Conservation (phyloP, 768 basidiomycete species). For the Suillus bovinus region DNA sequence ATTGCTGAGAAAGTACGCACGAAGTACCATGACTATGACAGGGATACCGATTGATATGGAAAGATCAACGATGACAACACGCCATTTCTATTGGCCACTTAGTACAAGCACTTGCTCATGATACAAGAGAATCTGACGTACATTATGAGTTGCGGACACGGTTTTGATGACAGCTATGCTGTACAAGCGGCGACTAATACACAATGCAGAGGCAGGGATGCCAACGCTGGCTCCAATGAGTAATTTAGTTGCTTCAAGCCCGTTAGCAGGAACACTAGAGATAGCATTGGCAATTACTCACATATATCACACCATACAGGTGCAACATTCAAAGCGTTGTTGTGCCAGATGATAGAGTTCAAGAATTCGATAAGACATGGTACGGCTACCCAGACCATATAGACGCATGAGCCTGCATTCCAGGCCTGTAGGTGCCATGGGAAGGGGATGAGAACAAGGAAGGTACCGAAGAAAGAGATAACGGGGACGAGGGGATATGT, state of each 20-base stretch:
- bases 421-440: conserved; percentile 67
- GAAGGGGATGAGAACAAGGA: conserved; percentile 47
- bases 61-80: conserved; percentile 34
- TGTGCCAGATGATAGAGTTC: conserved; percentile 71
- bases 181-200: conserved; percentile 53
- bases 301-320: conserved; percentile 68
- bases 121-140: conserved; percentile 16
- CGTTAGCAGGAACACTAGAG: conserved; percentile 8
- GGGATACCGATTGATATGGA: conserved; percentile 41
- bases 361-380: conserved; percentile 60
- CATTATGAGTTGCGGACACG: conserved; percentile 35
- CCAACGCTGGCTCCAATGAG: conserved; percentile 44
- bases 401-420: conserved; percentile 73
- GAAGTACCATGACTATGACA: conserved; percentile 29
- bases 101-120: not conserved
- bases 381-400: conserved; percentile 67
- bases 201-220: conserved; percentile 47
- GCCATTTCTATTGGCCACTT: conserved; percentile 28
- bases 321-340: conserved; percentile 52
- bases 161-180: conserved; percentile 35
- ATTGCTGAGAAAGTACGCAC: conserved; percentile 20
- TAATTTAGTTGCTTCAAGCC: conserved; percentile 46
- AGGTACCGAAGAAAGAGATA: conserved; percentile 39
- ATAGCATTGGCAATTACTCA: conserved; percentile 14
- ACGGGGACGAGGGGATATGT: conserved; percentile 36